These are phyloP conservation scores for Scutellaria galericulata DNA, from an alignment of 257 asterid genomes.

Conservation along the genomic window DNA sequence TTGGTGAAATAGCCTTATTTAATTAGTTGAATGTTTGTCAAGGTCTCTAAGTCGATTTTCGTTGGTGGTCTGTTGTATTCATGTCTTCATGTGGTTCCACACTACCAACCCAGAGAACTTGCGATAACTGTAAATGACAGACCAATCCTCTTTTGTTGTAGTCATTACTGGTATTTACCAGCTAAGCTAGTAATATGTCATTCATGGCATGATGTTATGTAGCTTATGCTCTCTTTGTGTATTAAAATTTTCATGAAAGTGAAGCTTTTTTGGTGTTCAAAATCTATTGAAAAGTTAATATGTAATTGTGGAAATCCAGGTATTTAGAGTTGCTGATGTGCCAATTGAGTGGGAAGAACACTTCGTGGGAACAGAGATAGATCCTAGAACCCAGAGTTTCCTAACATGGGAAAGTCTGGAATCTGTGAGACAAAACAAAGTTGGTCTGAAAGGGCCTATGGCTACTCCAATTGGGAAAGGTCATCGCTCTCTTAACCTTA, in stretches of 20 bases:
- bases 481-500: conserved; percentile 93
- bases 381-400: conserved; percentile 96
- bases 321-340: conserved; percentile 76
- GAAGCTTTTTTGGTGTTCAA: background rate
- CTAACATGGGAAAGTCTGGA: conserved; percentile 98
- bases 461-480: conserved; percentile 99
- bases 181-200: conserved; percentile 2
- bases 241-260: conserved; percentile 5
- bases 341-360: conserved; percentile 99
- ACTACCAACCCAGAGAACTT: background rate
- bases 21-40: conserved; percentile 3
- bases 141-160: conserved; percentile 6
- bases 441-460: conserved; percentile 97
- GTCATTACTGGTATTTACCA: background rate
- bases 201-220: conserved; percentile 7
- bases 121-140: conserved; percentile 23
- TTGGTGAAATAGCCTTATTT: conserved; percentile 7
- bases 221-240: background rate
- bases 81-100: conserved; percentile 5
- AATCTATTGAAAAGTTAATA: background rate
- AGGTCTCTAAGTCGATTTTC: conserved; percentile 7
- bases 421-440: conserved; percentile 81
- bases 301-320: conserved; percentile 42
- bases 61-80: background rate
- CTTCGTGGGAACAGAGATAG: conserved; percentile 81